Evolutionary conservation across 2,329 filamentous ascomycete genomes (phyloP).

Genomic region (Domatiomyces catenatus): DNA sequence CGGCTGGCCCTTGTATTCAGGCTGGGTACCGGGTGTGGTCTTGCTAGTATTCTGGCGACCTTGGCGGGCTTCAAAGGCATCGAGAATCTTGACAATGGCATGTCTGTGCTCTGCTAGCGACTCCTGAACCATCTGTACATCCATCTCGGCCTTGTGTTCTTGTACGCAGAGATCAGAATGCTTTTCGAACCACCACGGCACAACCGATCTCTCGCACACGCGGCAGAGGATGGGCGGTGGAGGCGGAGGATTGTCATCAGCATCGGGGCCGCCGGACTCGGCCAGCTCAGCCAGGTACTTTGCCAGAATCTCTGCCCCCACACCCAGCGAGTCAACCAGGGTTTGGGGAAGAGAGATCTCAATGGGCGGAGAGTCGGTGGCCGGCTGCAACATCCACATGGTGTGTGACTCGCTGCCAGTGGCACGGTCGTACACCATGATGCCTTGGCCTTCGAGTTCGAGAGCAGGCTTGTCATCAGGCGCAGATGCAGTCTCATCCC

Average conservation of each 20-base stretch:
- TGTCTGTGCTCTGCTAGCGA: slow-evolving; percentile 83
- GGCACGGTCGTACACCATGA: slow-evolving; percentile 88
- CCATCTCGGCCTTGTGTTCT: slow-evolving; percentile 93
- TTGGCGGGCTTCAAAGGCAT: slow-evolving; percentile 69
- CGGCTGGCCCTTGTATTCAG: slow-evolving; percentile 67
- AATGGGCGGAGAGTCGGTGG: slow-evolving; percentile 73
- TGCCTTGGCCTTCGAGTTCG: slow-evolving; percentile 87
- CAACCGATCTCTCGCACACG: slow-evolving; percentile 93
- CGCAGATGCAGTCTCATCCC: slow-evolving; percentile 7
- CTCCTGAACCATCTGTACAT: slow-evolving; percentile 91
- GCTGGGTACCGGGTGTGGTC: slow-evolving; percentile 30
- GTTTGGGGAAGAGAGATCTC: slow-evolving; percentile 84
- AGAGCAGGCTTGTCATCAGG: slow-evolving; percentile 31
- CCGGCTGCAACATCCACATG: slow-evolving; percentile 99
- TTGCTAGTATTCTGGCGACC: slow-evolving; percentile 47
- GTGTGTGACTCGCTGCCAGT: slow-evolving; percentile 69
- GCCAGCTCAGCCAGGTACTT: slow-evolving; percentile 83
- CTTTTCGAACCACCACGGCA: slow-evolving; percentile 99
- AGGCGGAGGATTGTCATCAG: slow-evolving; percentile 59
- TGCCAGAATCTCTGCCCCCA: slow-evolving; percentile 85
- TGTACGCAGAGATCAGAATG: slow-evolving; percentile 92
- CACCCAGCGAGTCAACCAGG: slow-evolving; percentile 83
- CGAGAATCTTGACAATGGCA: slow-evolving; percentile 84
- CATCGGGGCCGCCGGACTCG: slow-evolving; percentile 62
- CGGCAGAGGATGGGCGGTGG: slow-evolving; percentile 79